Evolutionary conservation across 148 eudicot genomes (phyloP), one percentile per base, ranked within the genome.

Genomic region (Rhododendron griersonianum): DNA sequence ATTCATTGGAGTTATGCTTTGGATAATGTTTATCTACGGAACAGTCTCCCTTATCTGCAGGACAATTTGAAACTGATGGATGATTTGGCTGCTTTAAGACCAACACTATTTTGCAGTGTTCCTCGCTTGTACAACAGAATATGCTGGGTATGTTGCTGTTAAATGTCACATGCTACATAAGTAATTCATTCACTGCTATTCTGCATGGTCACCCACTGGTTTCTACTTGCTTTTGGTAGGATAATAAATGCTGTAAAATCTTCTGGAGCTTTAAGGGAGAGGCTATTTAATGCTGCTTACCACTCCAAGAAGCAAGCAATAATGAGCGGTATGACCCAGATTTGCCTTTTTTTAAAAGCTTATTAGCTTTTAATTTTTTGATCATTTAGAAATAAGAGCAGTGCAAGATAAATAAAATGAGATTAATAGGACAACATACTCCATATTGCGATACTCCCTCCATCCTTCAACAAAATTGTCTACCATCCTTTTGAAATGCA

Each of bases 51-150:
- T 79, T 78, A 81, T 88, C 84, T 88, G 87, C 93, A 97, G 98
- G 99, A 97, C 88, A 97, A 95, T 90, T 63, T 94, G 94, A 97
- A 95, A 88, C 87, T 97, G 92, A 92, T 97, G 98, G 99, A 97
- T 85, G 99, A 97, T 89, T 82, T 97, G 89, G 89, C 92, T 69
- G 92, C 90, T 74, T 88, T 97, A 69, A 91, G 98, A 67, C 99
- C 99, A 86, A 97, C 99, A 81, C 85, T 97, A 76, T 97, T 97
- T 88, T 89, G 93, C 81, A 97, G 99, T 87, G 99, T 97, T 86
- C 99, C 99, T 90, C 98, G 99, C 78, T 88, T 97, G 80, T 94
- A 93, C 91, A 97, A 95, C 93, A 92, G 98, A 94, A 95, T 97
- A 97, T 91, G 95, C 95, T 84, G 99, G 98, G 99, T 95, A 94